Percentiles rank a stretch among this genome's conserved stretches.
phyloP scores from a whole-genome alignment of 2,329 filamentous ascomycete species.

The Talaromyces atroroseus region DNA sequence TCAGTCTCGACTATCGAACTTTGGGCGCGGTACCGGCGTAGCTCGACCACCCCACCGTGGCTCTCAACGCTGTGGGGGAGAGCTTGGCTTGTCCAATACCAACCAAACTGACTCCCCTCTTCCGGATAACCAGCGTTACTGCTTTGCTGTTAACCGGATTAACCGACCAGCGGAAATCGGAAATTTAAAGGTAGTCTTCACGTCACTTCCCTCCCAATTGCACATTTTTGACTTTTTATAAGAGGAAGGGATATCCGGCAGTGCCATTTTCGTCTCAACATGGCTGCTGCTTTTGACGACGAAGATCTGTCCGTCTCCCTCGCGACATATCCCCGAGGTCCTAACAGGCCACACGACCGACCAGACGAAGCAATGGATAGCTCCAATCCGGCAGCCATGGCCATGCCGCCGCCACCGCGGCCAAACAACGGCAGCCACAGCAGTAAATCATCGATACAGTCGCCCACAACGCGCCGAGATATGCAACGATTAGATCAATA shows the following conservation, averaged over 20 bases:
- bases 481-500: conserved; percentile 90
- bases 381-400: conserved; percentile 31
- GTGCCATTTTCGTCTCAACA: conserved; percentile 14
- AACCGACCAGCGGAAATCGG: conserved; percentile 5
- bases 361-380: conserved; percentile 21
- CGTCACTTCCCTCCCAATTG: conserved; percentile 5
- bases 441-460: conserved; percentile 30
- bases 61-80: conserved; percentile 11
- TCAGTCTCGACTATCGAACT: background rate
- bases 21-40: background rate
- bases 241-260: background rate
- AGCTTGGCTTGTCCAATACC: conserved; percentile 13
- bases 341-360: conserved; percentile 20
- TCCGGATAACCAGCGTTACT: background rate
- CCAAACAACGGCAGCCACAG: conserved; percentile 18
- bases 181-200: background rate
- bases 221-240: background rate
- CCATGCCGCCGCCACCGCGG: conserved; percentile 33
- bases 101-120: background rate
- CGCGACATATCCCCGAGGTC: conserved; percentile 27
- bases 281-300: conserved; percentile 59
- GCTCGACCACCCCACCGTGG: conserved; percentile 9
- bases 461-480: conserved; percentile 47
- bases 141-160: conserved; percentile 6
- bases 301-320: conserved; percentile 78